Conservation (phyloP, 2,329 filamentous ascomycete genomes). For the Microascus cirrosus region DNA sequence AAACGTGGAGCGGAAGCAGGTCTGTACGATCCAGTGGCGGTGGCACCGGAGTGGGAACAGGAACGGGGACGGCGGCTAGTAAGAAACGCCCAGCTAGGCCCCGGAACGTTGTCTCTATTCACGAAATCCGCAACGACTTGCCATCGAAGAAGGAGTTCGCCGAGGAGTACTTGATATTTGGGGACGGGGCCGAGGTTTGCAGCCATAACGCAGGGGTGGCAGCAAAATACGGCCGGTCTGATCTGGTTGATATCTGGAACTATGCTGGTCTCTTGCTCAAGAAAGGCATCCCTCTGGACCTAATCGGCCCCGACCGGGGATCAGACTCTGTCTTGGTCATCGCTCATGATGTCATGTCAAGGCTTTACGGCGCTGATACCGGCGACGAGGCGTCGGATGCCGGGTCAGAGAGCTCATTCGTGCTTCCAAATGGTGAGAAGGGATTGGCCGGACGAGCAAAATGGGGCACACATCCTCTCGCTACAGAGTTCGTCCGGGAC, state of each 20-base stretch:
- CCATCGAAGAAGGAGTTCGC: constrained; percentile 72
- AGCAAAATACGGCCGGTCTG: constrained; percentile 54
- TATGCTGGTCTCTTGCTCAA: constrained; percentile 68
- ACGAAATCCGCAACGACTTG: constrained; percentile 58
- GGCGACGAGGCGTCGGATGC: background rate
- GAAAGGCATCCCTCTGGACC: constrained; percentile 61
- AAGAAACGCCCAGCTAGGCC: constrained; percentile 34
- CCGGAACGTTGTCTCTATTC: constrained; percentile 64
- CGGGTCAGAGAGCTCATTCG: background rate
- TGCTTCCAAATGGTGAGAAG: constrained; percentile 7
- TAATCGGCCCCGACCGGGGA: constrained; percentile 42
- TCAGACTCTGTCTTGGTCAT: constrained; percentile 57
- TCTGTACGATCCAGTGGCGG: constrained; percentile 49
- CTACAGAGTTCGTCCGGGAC: constrained; percentile 47
- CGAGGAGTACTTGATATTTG: constrained; percentile 71
- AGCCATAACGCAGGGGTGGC: constrained; percentile 74
- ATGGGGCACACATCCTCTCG: constrained; percentile 57
- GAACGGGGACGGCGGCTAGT: constrained; percentile 29
- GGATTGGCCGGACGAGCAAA: constrained; percentile 48
- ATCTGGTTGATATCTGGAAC: constrained; percentile 74
- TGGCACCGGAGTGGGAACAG: constrained; percentile 38
- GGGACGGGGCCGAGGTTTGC: constrained; percentile 71
- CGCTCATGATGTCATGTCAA: constrained; percentile 48
- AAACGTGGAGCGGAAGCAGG: constrained; percentile 44
- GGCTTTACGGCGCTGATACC: constrained; percentile 13